A percentile compares a stretch with the other conserved stretches of the same genome.
phyloP scores from a whole-genome alignment of 106 monocot species.

The Acorus calamus region DNA sequence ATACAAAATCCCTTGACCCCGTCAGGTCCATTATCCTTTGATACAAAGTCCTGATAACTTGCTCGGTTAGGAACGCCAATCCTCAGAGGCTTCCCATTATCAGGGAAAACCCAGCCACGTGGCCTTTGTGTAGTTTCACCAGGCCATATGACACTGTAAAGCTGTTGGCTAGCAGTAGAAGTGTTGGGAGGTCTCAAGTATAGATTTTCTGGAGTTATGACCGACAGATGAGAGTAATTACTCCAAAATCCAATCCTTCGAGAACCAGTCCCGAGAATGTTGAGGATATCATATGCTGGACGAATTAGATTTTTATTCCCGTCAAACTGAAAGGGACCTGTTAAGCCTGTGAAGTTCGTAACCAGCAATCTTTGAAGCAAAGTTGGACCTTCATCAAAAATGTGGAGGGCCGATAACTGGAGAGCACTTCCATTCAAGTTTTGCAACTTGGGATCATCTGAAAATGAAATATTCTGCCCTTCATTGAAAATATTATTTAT shows the following conservation, averaged over 20 bases:
- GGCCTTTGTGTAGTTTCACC: constrained; percentile 39
- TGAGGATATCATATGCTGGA: constrained; percentile 69
- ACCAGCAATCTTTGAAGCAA: constrained; percentile 36
- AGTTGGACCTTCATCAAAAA: constrained; percentile 35
- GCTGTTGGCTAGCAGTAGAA: constrained; percentile 29
- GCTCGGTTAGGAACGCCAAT: constrained; percentile 65
- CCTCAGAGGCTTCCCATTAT: constrained; percentile 51
- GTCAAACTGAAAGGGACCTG: constrained; percentile 50
- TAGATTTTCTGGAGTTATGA: constrained; percentile 44
- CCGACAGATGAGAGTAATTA: constrained; percentile 49
- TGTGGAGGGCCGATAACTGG: constrained; percentile 25
- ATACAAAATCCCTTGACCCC: constrained; percentile 50
- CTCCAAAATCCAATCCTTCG: constrained; percentile 68
- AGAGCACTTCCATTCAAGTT: constrained; percentile 32
- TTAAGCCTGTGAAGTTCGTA: constrained; percentile 49
- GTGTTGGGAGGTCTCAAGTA: constrained; percentile 28
- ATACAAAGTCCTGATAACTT: constrained; percentile 56
- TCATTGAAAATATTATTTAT: constrained; percentile 46
- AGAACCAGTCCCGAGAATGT: constrained; percentile 36
- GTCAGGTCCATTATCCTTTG: constrained; percentile 25
- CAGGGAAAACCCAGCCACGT: constrained; percentile 79
- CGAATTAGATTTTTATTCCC: constrained; percentile 42
- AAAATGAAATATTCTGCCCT: constrained; percentile 33
- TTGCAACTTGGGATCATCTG: constrained; percentile 36
- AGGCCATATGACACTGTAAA: constrained; percentile 63